These are phyloP conservation scores for Talaromyces sp. DNA, from an alignment of 2,329 filamentous ascomycete genomes.

Conservation along the genomic window DNA sequence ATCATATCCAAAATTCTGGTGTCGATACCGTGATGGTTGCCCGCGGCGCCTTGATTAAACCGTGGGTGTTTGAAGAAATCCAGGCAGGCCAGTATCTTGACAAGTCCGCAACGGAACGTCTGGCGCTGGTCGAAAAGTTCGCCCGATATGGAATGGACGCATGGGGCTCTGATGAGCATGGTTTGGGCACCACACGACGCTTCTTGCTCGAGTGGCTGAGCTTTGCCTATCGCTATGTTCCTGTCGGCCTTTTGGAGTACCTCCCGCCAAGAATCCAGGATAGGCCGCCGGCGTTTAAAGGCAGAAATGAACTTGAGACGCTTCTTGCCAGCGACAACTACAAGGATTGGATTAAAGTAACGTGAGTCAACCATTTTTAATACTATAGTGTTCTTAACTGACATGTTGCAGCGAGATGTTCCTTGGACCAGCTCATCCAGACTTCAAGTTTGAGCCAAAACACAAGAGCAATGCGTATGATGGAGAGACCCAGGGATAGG, in stretches of 20 bases:
- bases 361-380: conserved; percentile 51
- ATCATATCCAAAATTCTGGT: conserved; percentile 67
- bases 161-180: conserved; percentile 94
- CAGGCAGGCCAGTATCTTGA: conserved; percentile 87
- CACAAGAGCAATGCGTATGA: conserved; percentile 94
- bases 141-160: conserved; percentile 83
- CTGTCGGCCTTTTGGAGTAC: conserved; percentile 79
- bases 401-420: conserved; percentile 77
- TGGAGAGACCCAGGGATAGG: conserved; percentile 66
- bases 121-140: conserved; percentile 83
- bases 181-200: conserved; percentile 80
- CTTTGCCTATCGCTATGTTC: conserved; percentile 88
- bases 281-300: conserved; percentile 75
- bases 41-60: conserved; percentile 93
- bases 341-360: conserved; percentile 98
- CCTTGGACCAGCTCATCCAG: conserved; percentile 79
- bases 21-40: conserved; percentile 97
- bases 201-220: conserved; percentile 96
- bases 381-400: conserved; percentile 1
- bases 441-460: conserved; percentile 94
- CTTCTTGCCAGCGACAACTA: conserved; percentile 85
- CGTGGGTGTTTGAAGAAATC: conserved; percentile 98
- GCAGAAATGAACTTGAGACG: conserved; percentile 89
- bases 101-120: conserved; percentile 83
- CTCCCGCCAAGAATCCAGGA: conserved; percentile 87